A percentile compares a stretch with the other conserved stretches of the same genome.
Evolutionary conservation across 2,329 filamentous ascomycete genomes (phyloP).

Genomic region (Aspergillus cejpii): DNA sequence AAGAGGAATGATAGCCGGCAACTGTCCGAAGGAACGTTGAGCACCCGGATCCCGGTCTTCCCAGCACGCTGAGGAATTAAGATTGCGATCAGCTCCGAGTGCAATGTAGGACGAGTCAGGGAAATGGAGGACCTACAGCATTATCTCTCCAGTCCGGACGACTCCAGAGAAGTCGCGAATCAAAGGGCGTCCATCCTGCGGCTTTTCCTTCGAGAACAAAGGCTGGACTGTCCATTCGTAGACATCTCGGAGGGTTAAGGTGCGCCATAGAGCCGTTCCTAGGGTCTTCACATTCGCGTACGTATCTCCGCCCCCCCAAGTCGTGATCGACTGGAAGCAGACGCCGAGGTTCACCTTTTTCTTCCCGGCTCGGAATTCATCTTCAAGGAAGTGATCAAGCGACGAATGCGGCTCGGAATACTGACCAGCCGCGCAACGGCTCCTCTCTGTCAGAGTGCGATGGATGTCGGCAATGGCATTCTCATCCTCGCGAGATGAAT

Average conservation of each 20-base stretch:
- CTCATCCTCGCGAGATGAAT: conserved; percentile 26
- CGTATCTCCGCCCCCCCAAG: conserved; percentile 59
- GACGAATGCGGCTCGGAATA: conserved; percentile 51
- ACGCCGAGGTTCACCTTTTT: conserved; percentile 68
- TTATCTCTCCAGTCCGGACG: conserved; percentile 60
- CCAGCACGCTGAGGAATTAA: conserved; percentile 45
- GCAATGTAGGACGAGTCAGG: background rate
- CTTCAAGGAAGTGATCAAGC: conserved; percentile 60
- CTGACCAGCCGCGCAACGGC: conserved; percentile 5
- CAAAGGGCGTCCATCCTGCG: conserved; percentile 45
- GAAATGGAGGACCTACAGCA: conserved; percentile 40
- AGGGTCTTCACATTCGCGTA: conserved; percentile 61
- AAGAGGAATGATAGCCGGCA: conserved; percentile 58
- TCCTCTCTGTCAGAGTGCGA: conserved; percentile 24
- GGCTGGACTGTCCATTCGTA: conserved; percentile 51
- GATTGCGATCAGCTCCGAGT: background rate
- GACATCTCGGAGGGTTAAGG: conserved; percentile 65
- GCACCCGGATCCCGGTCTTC: conserved; percentile 63
- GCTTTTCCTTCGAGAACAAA: conserved; percentile 38
- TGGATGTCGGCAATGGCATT: conserved; percentile 29
- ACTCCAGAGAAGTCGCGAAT: conserved; percentile 60
- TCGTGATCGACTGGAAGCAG: conserved; percentile 63
- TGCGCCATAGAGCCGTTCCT: conserved; percentile 64
- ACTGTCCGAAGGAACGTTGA: conserved; percentile 66
- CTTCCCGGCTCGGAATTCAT: conserved; percentile 57